Evolutionary conservation across 106 monocot species (phyloP).

Genomic region (Phalaenopsis equestris): DNA sequence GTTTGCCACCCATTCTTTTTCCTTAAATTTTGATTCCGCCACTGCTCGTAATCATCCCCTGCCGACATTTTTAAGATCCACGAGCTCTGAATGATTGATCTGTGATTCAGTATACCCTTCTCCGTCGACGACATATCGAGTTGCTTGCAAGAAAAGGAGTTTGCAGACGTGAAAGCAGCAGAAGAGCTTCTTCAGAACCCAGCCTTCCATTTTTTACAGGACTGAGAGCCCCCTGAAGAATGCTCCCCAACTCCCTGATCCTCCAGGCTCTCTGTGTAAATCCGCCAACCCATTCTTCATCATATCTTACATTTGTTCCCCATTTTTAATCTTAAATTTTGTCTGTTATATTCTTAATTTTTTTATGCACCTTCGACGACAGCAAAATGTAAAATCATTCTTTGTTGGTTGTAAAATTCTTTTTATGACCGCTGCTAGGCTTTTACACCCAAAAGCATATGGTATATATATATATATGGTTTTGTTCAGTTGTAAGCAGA

Average conservation of each 20-base stretch:
- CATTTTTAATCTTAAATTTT: neutral
- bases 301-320: neutral
- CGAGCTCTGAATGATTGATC: no score
- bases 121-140: conserved; percentile 53
- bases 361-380: neutral
- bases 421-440: neutral
- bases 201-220: conserved; percentile 70
- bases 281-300: conserved; percentile 1
- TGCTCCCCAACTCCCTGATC: neutral
- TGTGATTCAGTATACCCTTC: conserved; percentile 52
- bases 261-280: neutral
- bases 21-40: no score
- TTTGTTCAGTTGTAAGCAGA: neutral
- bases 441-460: neutral
- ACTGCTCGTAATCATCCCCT: no score
- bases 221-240: conserved; percentile 23
- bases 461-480: neutral
- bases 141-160: conserved; percentile 42
- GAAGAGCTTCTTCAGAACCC: conserved; percentile 57
- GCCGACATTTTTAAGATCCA: neutral
- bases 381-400: conserved; percentile 7
- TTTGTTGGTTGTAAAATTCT: neutral
- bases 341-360: conserved; percentile 1
- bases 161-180: conserved; percentile 38
- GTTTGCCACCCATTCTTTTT: no score